Percentiles rank a stretch among this genome's conserved stretches.
Evolutionary conservation across 2,329 filamentous ascomycete species (phyloP).

Genomic region (Xylaria sp.): DNA sequence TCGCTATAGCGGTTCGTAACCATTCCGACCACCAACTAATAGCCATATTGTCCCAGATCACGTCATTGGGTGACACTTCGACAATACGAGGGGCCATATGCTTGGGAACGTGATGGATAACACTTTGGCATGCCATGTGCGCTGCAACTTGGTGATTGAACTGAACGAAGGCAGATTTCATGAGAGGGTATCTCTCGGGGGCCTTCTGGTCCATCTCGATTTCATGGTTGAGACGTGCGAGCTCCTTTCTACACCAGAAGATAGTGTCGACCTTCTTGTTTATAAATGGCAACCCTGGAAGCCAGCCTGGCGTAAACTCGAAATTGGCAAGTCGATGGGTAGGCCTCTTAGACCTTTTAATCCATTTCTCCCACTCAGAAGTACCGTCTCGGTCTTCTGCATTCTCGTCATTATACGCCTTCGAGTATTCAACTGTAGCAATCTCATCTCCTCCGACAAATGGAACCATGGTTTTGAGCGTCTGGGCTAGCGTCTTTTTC

Average conservation of each 20-base stretch:
- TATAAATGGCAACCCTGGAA: constrained; percentile 77
- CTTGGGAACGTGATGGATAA: constrained; percentile 88
- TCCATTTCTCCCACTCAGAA: constrained; percentile 80
- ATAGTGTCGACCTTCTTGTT: constrained; percentile 95
- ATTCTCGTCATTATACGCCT: constrained; percentile 66
- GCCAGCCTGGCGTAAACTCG: constrained; percentile 64
- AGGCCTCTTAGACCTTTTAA: constrained; percentile 81
- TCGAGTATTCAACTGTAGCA: constrained; percentile 60
- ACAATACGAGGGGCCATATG: constrained; percentile 92
- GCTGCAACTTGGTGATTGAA: constrained; percentile 98
- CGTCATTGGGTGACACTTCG: constrained; percentile 92
- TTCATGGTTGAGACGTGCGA: constrained; percentile 87
- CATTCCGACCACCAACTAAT: constrained; percentile 94
- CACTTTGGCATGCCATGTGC: constrained; percentile 95
- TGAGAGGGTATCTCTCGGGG: constrained; percentile 83
- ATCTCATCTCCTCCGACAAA: constrained; percentile 54
- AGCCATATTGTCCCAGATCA: constrained; percentile 97
- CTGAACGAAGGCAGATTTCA: constrained; percentile 97
- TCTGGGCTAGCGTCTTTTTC: constrained; percentile 57
- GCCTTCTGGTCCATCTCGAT: constrained; percentile 89
- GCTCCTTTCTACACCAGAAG: constrained; percentile 83
- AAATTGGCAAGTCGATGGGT: constrained; percentile 76
- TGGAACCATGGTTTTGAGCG: constrained; percentile 55
- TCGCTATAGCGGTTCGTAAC: constrained; percentile 69
- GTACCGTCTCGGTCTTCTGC: constrained; percentile 62